phyloP scores from a whole-genome alignment of 345 rosid genomes.

The Tarenaya hassleriana region DNA sequence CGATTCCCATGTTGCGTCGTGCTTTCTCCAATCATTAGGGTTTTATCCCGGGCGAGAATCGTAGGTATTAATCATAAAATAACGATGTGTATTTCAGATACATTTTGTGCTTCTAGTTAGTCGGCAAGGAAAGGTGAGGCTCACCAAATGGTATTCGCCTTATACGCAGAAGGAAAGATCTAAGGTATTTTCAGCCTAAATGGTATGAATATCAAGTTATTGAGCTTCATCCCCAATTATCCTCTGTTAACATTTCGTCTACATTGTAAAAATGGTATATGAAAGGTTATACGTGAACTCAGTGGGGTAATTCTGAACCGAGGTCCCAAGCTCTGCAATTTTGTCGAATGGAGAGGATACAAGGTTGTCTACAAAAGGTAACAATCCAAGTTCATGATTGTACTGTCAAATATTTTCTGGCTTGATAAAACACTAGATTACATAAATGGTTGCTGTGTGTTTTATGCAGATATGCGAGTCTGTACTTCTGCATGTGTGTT shows the following conservation, averaged over 20 bases:
- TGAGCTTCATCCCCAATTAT: neutral
- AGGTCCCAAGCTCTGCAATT: conserved; percentile 95
- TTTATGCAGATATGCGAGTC: conserved; percentile 81
- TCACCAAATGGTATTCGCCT: conserved; percentile 97
- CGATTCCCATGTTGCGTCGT: too few relatives aligned
- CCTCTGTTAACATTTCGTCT: neutral
- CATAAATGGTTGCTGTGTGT: neutral
- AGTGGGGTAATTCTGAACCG: conserved; percentile 73
- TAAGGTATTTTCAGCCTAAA: neutral
- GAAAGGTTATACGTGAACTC: conserved; percentile 81
- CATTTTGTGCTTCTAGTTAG: conserved; percentile 77
- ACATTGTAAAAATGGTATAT: neutral
- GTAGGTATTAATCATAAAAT: neutral
- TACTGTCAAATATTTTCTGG: too few relatives aligned
- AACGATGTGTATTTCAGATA: conserved; percentile 9
- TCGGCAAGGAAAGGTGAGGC: conserved; percentile 96
- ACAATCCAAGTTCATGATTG: neutral
- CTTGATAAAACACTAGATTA: neutral
- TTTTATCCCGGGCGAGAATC: neutral
- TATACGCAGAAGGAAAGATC: conserved; percentile 59
- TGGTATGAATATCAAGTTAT: conserved; percentile 16
- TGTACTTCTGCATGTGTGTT: conserved; percentile 96
- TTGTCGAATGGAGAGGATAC: conserved; percentile 88
- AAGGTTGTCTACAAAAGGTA: conserved; percentile 91
- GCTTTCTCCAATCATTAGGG: too few relatives aligned